Conservation (phyloP, 352 stramenopile species). For the Globisporangium irregulare region DNA sequence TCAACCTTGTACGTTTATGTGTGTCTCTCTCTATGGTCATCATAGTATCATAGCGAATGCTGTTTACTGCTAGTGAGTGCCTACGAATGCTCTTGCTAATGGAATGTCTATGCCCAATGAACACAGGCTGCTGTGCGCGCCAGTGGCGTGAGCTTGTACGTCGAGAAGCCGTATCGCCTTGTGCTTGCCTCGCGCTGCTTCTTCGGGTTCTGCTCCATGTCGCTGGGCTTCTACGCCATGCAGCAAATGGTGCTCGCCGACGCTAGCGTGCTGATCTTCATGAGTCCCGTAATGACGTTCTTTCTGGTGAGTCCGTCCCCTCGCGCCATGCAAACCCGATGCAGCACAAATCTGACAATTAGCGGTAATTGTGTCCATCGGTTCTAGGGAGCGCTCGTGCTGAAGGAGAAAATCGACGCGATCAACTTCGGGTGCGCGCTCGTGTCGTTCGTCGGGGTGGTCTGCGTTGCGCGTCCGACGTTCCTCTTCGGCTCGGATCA, state of each 20-base stretch:
- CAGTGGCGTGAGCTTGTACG: conserved; percentile 22
- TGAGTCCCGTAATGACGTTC: conserved; percentile 60
- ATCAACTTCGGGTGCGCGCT: conserved; percentile 30
- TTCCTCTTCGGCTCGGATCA: conserved; percentile 27
- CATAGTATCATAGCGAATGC: neutral
- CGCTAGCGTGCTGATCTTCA: conserved; percentile 62
- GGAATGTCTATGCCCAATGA: neutral
- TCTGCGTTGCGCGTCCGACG: conserved; percentile 32
- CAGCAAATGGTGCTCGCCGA: conserved; percentile 58
- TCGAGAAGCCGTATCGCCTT: conserved; percentile 33
- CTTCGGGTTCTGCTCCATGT: conserved; percentile 40
- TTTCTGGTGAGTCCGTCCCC: conserved; percentile 32
- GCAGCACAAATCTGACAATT: neutral
- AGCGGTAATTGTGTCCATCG: neutral
- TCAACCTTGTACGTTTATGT: conserved; percentile 39
- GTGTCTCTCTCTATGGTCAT: neutral
- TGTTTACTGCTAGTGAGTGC: neutral
- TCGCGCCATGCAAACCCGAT: neutral
- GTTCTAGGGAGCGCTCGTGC: conserved; percentile 26
- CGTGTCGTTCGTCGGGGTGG: conserved; percentile 34
- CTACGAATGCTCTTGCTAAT: neutral
- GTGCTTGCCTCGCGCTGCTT: conserved; percentile 39
- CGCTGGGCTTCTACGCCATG: conserved; percentile 50
- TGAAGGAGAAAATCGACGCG: conserved; percentile 32
- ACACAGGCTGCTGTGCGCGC: conserved; percentile 34